Evolutionary conservation across 2,329 filamentous ascomycete species (phyloP), one percentile per base, ranked within the genome.

Genomic region (Whalleya microplaca): DNA sequence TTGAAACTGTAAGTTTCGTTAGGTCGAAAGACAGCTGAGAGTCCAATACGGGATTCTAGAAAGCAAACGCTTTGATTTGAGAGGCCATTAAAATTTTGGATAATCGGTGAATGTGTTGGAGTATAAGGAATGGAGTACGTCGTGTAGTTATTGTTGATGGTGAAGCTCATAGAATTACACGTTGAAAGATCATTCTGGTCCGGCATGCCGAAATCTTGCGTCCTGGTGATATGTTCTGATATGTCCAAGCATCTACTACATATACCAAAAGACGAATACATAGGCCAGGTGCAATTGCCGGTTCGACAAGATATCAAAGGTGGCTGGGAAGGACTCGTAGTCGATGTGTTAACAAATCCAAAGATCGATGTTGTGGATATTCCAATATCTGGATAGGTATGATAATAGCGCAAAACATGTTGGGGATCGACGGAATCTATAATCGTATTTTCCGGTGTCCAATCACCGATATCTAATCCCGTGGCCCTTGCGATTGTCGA

Each of bases 171-270:
- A 7, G 14, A 1, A 3, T n/a, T n/a, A 42, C 40, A 46, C 12
- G 27, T 5, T 12, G 27, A 29, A 29, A 29, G 12, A 6, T 5
- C 27, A 29, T 12, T 29, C 27, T 29, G 6, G 12, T 29, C 27
- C 6, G 27, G 27, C 27, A 29, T 29, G 23, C 37, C n/a, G 16
- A 21, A 2, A 9, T 19, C 21, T 4, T 23, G 9, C 18, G 48
- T 40, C 16, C 10, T 41, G 6, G 3, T 9, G 12, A 59, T 27
- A 4, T 53, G 23, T 2, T 48, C 21, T 16, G 56, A 48, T 19
- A 59, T 27, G 44, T 59, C 56, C 10, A 48, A 43, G 41, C 56
- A 59, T 6, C 48, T 45, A 23, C 41, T 56, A 21, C 56, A 59
- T 2, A 59, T 45, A 16, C 53, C 56, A 14, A 59, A 37, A 10